Conservation (phyloP, 805 yeast genomes). For the Myxozyma kluyveri region DNA sequence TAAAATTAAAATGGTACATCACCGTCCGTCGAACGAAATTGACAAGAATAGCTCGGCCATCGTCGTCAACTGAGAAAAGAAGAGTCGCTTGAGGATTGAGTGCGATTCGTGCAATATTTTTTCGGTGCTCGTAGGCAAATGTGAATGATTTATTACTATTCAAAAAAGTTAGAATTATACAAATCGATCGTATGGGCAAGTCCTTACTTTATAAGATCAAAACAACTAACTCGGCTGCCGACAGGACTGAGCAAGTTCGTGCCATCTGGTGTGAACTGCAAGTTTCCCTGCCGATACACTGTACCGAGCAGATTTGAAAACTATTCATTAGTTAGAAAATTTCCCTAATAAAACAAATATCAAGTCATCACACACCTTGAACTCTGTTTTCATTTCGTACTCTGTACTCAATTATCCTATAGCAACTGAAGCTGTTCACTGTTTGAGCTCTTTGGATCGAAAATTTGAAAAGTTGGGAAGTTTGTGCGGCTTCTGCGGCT, state of each 20-base stretch:
- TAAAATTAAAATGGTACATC: constrained; percentile 90
- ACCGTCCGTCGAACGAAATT: constrained; percentile 81
- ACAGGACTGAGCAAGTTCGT: constrained; percentile 82
- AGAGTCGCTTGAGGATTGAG: constrained; percentile 79
- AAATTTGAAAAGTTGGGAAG: too few relatives aligned
- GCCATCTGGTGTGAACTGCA: constrained; percentile 84
- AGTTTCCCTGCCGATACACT: constrained; percentile 89
- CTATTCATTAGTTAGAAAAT: constrained; percentile 39
- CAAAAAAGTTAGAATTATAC: neutral
- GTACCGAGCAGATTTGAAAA: constrained; percentile 90
- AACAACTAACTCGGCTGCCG: constrained; percentile 87
- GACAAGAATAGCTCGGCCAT: constrained; percentile 89
- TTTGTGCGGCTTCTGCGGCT: too few relatives aligned
- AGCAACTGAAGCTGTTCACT: too few relatives aligned
- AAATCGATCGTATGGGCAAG: too few relatives aligned
- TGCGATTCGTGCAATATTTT: constrained; percentile 74
- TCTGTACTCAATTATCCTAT: too few relatives aligned
- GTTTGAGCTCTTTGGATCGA: too few relatives aligned
- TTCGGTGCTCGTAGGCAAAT: constrained; percentile 87
- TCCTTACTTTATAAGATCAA: constrained; percentile 61
- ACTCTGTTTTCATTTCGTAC: constrained; percentile 74
- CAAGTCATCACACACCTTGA: constrained; percentile 40
- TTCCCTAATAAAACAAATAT: neutral
- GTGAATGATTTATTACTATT: constrained; percentile 72
- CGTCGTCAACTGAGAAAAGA: constrained; percentile 73